Base-by-base conservation (phyloP, 495 filamentous ascomycete species). In the Zalerion maritima region DNA sequence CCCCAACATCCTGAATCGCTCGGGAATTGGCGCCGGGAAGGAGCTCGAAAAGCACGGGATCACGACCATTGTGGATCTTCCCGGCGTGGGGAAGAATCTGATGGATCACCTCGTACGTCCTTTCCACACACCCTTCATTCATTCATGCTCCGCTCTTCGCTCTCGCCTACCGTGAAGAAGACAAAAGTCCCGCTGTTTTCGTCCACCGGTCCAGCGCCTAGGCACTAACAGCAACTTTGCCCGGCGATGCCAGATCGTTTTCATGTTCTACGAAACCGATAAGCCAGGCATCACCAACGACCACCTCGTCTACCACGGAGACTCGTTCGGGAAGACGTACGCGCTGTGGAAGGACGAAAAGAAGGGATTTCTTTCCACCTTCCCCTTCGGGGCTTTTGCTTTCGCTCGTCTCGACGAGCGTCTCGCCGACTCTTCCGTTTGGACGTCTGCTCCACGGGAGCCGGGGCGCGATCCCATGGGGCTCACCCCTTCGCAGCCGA, bases 1-100 rank as follows among this genome's bases (percentile, higher is more conserved):
- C 13, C 69, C 69, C 12, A 58, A 69, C 22, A 58, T 73, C 10
- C 49, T 75, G 6, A 62, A 69, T 34, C 61, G 66, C 3, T 64
- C 55, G 11, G 69, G 68, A 6, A 61, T 75, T 28, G 69, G 71
- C 0, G 55, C 64, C 0, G 52, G 49, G 5, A 50, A 54, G 0
- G 64, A 71, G 26, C 49, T 72, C 8, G 32, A 45, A 1, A 51
- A 59, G 23, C 52, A 60, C 31, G 45, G 45, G 6, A 71, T 75
- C 24, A 40, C 53, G n/a, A 52, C 62, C 15, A 36, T 55, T 12
- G 42, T 58, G 2, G 48, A 70, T 14, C 40, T 62, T 1, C 68
- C 67, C 6, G 69, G 64, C 7, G 69, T 74, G 2, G 69, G 69
- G 3, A 56, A 56, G 29, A 68, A 67, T 24, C 51, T 73, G 4